A percentile compares a stretch with the other conserved stretches of the same genome.
These are phyloP conservation scores for Posidonia oceanica DNA, from an alignment of 116 monocot genomes.

Conservation along the genomic window DNA sequence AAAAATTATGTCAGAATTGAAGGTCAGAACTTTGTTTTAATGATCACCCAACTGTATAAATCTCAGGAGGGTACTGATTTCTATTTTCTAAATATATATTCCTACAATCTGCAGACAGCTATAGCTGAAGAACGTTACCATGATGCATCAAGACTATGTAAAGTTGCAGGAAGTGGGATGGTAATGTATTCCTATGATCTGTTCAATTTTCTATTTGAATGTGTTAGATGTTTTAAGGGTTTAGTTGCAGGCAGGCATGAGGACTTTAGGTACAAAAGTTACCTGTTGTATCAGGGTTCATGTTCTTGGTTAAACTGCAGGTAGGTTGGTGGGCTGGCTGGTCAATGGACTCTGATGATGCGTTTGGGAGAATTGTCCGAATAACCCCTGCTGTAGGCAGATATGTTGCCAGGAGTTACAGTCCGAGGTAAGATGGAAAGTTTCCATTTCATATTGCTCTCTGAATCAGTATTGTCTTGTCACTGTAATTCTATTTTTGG, in stretches of 20 bases:
- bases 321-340: constrained; percentile 95
- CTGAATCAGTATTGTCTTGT: not conserved
- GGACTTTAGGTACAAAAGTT: not conserved
- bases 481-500: not conserved
- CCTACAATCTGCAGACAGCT: constrained; percentile 34
- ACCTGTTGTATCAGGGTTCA: not conserved
- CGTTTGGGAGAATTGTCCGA: constrained; percentile 69
- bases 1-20: constrained; percentile 61
- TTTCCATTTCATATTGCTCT: not conserved
- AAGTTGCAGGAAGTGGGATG: constrained; percentile 58
- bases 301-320: constrained; percentile 21
- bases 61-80: not conserved
- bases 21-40: constrained; percentile 25
- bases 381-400: constrained; percentile 65
- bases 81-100: not conserved
- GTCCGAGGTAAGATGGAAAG: constrained; percentile 59
- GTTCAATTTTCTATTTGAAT: not conserved
- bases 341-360: constrained; percentile 60
- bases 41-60: not conserved
- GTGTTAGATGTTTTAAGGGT: not conserved
- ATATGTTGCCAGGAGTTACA: constrained; percentile 76
- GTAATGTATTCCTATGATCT: constrained; percentile 26
- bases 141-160: constrained; percentile 66
- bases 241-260: too few species aligned
- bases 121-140: constrained; percentile 74